Evolutionary conservation across 352 stramenopile genomes (phyloP).

Genomic region (Phytophthora pini): DNA sequence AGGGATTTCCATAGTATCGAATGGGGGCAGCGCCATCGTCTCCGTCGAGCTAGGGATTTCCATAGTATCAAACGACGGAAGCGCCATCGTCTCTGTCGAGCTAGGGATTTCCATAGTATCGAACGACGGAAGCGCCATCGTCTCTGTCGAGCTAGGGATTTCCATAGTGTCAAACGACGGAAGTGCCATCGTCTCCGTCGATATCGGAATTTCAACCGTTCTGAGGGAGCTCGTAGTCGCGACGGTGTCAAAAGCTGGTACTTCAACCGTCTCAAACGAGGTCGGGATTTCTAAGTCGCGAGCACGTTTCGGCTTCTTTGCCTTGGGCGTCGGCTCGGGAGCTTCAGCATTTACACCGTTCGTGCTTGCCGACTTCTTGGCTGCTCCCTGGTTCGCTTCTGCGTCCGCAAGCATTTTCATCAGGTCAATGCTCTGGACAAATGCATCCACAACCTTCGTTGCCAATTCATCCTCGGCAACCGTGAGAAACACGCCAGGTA

Average conservation of each 20-base stretch:
- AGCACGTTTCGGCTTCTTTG: constrained; percentile 32
- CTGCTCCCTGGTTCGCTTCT: constrained; percentile 24
- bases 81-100: constrained; percentile 10
- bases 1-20: constrained; percentile 1
- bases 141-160: constrained; percentile 16
- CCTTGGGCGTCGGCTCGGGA: constrained; percentile 17
- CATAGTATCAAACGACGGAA: background rate
- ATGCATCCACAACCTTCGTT: constrained; percentile 49
- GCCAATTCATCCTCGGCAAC: constrained; percentile 32
- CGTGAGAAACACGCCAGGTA: constrained; percentile 38
- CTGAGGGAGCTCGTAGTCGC: constrained; percentile 9
- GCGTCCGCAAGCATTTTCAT: constrained; percentile 44
- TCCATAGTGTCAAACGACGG: constrained; percentile 6
- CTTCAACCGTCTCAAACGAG: constrained; percentile 30
- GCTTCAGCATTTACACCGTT: background rate
- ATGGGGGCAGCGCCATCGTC: constrained; percentile 13
- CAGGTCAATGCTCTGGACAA: constrained; percentile 45
- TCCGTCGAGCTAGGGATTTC: constrained; percentile 6
- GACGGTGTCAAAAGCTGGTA: constrained; percentile 19
- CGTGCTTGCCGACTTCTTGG: constrained; percentile 4
- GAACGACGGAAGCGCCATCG: constrained; percentile 10
- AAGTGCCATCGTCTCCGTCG: constrained; percentile 18
- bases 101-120: constrained; percentile 11
- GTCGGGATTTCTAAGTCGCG: constrained; percentile 41
- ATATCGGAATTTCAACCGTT: constrained; percentile 17